phyloP scores from a whole-genome alignment of 2,329 filamentous ascomycete species.

The Dothideomycetes sp. region DNA sequence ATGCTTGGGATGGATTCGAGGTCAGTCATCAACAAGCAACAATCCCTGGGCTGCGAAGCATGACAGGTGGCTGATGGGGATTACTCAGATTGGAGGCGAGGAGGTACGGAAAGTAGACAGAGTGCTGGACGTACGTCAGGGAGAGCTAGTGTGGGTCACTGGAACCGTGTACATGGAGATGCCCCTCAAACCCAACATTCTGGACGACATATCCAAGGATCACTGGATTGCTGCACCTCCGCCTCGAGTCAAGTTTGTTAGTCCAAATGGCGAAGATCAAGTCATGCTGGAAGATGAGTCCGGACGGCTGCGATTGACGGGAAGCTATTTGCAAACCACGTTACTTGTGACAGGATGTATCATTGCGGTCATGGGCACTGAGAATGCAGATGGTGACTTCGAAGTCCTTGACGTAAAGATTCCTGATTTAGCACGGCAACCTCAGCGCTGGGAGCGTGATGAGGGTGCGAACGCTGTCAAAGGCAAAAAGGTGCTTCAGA shows the following conservation, averaged over 20 bases:
- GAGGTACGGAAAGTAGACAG: conserved; percentile 66
- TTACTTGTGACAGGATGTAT: conserved; percentile 87
- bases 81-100: conserved; percentile 57
- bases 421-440: conserved; percentile 75
- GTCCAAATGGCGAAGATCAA: conserved; percentile 46
- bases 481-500: conserved; percentile 24
- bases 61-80: neutral
- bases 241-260: conserved; percentile 64
- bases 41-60: too few relatives aligned
- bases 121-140: conserved; percentile 90
- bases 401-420: conserved; percentile 85
- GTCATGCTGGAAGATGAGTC: conserved; percentile 94
- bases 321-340: conserved; percentile 53
- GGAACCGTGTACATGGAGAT: conserved; percentile 98
- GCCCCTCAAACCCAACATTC: conserved; percentile 87
- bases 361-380: conserved; percentile 86
- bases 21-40: too few relatives aligned
- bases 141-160: conserved; percentile 86
- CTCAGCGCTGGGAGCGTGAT: conserved; percentile 64
- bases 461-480: conserved; percentile 30
- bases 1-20: conserved; percentile 65
- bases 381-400: conserved; percentile 84
- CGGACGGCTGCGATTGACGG: conserved; percentile 70
- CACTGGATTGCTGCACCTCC: conserved; percentile 83
- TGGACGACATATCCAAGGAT: conserved; percentile 91